Evolutionary conservation across 441 rosid species (phyloP).

Genomic region (Croton setiger): DNA sequence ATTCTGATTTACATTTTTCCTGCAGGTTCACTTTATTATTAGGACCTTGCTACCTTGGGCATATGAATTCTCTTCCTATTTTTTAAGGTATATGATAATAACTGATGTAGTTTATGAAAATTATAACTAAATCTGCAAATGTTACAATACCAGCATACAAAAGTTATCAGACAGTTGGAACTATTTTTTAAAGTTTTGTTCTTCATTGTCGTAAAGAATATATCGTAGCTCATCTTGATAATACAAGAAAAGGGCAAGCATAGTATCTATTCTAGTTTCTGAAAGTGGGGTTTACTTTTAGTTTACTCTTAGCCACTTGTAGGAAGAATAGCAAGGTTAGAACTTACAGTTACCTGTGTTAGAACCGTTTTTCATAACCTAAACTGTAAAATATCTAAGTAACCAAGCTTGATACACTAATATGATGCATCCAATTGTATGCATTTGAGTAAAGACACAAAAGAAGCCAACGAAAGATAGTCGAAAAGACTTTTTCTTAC

Average conservation of each 20-base stretch:
- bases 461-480: neutral
- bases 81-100: slow-evolving; percentile 28
- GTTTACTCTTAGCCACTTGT: neutral
- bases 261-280: neutral
- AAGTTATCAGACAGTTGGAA: neutral
- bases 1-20: slow-evolving; percentile 7
- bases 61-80: slow-evolving; percentile 25
- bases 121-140: neutral
- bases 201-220: neutral
- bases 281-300: neutral
- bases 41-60: slow-evolving; percentile 33
- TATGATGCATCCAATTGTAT: neutral
- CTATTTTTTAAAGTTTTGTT: neutral
- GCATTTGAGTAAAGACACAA: neutral
- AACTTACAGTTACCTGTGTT: neutral
- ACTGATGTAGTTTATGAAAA: neutral
- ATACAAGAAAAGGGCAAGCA: neutral
- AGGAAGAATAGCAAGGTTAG: neutral
- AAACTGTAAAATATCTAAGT: neutral
- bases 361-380: neutral
- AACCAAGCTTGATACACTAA: neutral
- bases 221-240: neutral
- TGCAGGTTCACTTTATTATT: slow-evolving; percentile 87
- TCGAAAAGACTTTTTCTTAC: neutral
- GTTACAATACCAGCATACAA: neutral